Evolutionary conservation across 768 basidiomycete genomes (phyloP).

Genomic region (Cyathus striatus): DNA sequence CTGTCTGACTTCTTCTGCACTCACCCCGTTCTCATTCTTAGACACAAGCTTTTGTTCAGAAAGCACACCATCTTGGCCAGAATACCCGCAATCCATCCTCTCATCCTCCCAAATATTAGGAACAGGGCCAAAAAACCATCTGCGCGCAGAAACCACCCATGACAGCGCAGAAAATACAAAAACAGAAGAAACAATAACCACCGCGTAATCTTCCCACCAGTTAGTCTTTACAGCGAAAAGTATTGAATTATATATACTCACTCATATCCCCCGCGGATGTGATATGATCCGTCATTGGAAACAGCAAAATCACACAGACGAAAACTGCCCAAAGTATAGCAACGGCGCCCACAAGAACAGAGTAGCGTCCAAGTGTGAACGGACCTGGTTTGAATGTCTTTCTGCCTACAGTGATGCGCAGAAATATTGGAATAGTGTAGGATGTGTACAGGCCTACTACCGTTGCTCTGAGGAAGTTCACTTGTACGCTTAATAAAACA

Average conservation of each 20-base stretch:
- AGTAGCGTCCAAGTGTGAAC: not conserved
- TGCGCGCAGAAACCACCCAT: not conserved
- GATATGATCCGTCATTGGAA: not conserved
- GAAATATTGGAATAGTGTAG: not conserved
- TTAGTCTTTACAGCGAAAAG: not conserved
- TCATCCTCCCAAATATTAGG: not conserved
- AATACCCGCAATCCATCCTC: too few relatives aligned
- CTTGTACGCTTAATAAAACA: not conserved
- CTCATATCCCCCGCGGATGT: not conserved
- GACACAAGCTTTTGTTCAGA: not conserved
- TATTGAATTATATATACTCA: not conserved
- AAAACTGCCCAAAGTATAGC: not conserved
- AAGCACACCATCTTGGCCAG: too few relatives aligned
- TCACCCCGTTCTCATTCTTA: not conserved
- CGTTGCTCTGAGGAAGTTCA: not conserved
- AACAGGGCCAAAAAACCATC: not conserved
- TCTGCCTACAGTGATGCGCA: not conserved
- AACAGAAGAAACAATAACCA: not conserved
- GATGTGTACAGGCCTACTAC: not conserved
- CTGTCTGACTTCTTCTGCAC: not conserved
- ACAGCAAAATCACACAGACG: not conserved
- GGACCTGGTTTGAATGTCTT: not conserved
- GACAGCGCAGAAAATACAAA: not conserved
- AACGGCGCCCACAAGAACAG: not conserved
- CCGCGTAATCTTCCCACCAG: not conserved